Evolutionary conservation across 2,329 filamentous ascomycete species (phyloP), one percentile per base, ranked within the genome.

Genomic region (Achaetomium macrosporum): DNA sequence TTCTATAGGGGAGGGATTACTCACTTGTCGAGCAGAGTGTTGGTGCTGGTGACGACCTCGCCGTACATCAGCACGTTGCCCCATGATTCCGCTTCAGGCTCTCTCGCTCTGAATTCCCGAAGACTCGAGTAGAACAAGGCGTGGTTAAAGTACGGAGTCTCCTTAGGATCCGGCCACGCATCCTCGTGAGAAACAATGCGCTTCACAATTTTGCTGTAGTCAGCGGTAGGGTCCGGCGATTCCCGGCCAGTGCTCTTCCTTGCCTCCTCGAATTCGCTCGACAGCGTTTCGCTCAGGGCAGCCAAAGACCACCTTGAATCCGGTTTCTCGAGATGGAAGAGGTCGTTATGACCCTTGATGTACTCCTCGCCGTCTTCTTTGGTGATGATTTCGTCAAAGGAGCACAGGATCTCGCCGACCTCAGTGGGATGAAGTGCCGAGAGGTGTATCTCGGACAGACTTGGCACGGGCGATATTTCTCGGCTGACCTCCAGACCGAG

Each of bases 21-120:
- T 58, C 68, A 88, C 86, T 93, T 96, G 64, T 97, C 93, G 7
- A 96, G 77, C 5, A 97, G 75, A 0, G 91, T 96, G 70, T 92
- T 96, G 29, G 93, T 99, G 67, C 90, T 95, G 2, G 92, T 96
- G 15, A 96, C 78, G 7, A 96, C 90, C 67, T 96, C 90, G 49
- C 87, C 91, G 64, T 97, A 97, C 58, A 97, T 74, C 3, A 99
- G 69, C 47, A 80, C 73, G 47, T 84, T 80, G 5, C 93, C 93
- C 75, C 95, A 97, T 20, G 80, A 72, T 3, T 79, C 73, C 0
- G 82, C 77, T 42, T 81, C 77, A 31, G 71, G 69, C 1, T 78
- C 75, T 44, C 79, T 76, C 29, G 63, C 59, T 48, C 87, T 82
- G 65, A 90, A 95, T 25, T 81, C 72, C 20, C 74, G 71, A 10